These are phyloP conservation scores for Solanum clarkiae DNA, from an alignment of 257 asterid species.

Conservation along the genomic window DNA sequence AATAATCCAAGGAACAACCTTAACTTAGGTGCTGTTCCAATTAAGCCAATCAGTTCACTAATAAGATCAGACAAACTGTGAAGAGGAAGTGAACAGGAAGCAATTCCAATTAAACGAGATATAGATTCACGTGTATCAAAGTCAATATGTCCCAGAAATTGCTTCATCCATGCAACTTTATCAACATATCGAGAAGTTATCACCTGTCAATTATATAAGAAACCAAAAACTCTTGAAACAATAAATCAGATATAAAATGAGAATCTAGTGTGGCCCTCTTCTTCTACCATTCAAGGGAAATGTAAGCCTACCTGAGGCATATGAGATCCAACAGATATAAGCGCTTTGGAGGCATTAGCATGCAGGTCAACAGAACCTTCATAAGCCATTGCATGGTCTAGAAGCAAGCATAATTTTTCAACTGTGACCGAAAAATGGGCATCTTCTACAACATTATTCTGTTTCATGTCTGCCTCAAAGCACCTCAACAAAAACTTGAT, in stretches of 20 bases:
- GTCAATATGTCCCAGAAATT: conserved; percentile 66
- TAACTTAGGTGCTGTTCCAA: conserved; percentile 49
- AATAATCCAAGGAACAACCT: conserved; percentile 34
- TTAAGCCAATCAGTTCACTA: conserved; percentile 44
- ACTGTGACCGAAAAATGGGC: conserved; percentile 37
- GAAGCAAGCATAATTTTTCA: conserved; percentile 53
- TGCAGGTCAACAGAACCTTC: conserved; percentile 94
- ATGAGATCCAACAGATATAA: conserved; percentile 65
- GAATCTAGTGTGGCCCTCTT: neutral
- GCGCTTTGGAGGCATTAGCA: conserved; percentile 81
- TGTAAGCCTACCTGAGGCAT: conserved; percentile 57
- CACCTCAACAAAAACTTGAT: conserved; percentile 85
- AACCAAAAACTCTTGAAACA: neutral
- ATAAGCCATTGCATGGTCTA: conserved; percentile 76
- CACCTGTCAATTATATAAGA: conserved; percentile 40
- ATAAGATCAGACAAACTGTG: conserved; percentile 55
- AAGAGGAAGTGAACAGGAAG: conserved; percentile 60
- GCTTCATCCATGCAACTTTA: conserved; percentile 72
- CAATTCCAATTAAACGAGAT: conserved; percentile 87
- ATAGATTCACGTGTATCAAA: conserved; percentile 84
- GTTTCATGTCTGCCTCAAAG: conserved; percentile 65
- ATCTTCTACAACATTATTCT: conserved; percentile 23
- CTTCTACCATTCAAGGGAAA: neutral
- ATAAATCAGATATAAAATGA: neutral
- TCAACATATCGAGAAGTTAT: conserved; percentile 63